These are phyloP conservation scores for Plasmodium cynomolgi DNA, from an alignment of 169 alveolate species.

Conservation along the genomic window DNA sequence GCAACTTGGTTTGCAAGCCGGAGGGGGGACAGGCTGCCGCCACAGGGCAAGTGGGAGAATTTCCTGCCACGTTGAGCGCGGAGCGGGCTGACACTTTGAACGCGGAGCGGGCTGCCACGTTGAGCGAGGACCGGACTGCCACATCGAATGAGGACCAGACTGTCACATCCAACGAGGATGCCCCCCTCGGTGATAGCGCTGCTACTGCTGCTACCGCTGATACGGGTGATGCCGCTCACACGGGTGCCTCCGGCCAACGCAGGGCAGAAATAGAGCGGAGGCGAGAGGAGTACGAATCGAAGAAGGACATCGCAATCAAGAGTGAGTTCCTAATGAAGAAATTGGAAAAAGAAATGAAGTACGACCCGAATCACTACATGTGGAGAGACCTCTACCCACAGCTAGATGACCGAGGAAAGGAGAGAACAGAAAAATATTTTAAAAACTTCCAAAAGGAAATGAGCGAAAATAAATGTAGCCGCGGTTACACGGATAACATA, in stretches of 20 bases:
- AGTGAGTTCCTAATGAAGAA: slow-evolving; percentile 50
- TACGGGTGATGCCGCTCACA: background rate
- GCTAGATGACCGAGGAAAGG: slow-evolving; percentile 45
- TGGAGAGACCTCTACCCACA: slow-evolving; percentile 75
- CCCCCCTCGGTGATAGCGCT: background rate
- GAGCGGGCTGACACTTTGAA: background rate
- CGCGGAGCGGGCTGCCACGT: background rate
- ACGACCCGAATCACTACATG: slow-evolving; percentile 75
- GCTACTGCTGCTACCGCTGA: too few relatives aligned
- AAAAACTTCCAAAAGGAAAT: slow-evolving; percentile 53
- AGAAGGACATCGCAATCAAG: slow-evolving; percentile 61
- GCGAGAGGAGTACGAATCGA: slow-evolving; percentile 58
- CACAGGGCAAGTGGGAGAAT: background rate
- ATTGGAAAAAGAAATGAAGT: slow-evolving; percentile 74
- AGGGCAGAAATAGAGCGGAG: slow-evolving; percentile 28
- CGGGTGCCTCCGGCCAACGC: background rate
- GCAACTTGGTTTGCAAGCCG: slow-evolving; percentile 21
- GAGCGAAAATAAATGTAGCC: slow-evolving; percentile 62
- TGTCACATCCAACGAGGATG: background rate
- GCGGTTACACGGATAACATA: slow-evolving; percentile 76
- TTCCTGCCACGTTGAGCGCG: background rate
- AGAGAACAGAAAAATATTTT: slow-evolving; percentile 67
- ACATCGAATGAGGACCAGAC: background rate
- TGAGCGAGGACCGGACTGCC: too few relatives aligned
- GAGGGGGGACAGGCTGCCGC: background rate